Percentiles rank a stretch among this genome's conserved stretches.
These are phyloP conservation scores for Sambucus nigra DNA, from an alignment of 129 eudicot genomes.

Conservation along the genomic window DNA sequence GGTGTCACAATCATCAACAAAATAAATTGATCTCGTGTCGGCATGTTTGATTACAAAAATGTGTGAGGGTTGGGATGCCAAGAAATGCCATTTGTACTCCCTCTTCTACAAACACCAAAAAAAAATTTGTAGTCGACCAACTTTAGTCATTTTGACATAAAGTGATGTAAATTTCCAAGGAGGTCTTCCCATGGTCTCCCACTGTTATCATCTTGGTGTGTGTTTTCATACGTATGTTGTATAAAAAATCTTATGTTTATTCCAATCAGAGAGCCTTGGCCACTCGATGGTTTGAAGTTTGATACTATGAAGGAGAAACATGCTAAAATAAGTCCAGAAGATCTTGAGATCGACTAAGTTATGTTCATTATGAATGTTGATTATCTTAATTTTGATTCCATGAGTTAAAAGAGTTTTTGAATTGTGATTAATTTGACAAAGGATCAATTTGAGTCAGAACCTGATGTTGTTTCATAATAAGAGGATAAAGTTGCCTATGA, in stretches of 20 bases:
- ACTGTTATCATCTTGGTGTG: no score
- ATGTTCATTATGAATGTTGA: constrained; percentile 8
- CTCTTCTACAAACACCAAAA: no score
- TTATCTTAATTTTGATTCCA: not conserved
- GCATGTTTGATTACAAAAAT: no score
- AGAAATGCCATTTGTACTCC: no score
- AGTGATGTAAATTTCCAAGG: no score
- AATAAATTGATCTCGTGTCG: no score
- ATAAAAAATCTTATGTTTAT: not conserved
- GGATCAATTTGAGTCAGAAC: constrained; percentile 36
- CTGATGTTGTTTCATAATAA: constrained; percentile 20
- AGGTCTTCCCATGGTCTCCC: no score
- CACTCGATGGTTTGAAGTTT: constrained; percentile 79
- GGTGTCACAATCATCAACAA: no score
- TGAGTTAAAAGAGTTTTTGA: not conserved
- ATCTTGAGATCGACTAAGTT: constrained; percentile 64
- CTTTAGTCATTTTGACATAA: no score
- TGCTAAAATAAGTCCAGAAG: constrained; percentile 49
- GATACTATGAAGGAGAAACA: constrained; percentile 69
- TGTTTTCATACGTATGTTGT: no score
- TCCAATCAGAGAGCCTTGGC: constrained; percentile 75
- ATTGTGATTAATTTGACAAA: constrained; percentile 28
- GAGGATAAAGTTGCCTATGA: constrained; percentile 29
- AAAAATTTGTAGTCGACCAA: no score
- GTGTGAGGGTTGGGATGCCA: no score